These are phyloP conservation scores for Alternaria atra DNA, from an alignment of 2,329 filamentous ascomycete genomes.

Conservation along the genomic window DNA sequence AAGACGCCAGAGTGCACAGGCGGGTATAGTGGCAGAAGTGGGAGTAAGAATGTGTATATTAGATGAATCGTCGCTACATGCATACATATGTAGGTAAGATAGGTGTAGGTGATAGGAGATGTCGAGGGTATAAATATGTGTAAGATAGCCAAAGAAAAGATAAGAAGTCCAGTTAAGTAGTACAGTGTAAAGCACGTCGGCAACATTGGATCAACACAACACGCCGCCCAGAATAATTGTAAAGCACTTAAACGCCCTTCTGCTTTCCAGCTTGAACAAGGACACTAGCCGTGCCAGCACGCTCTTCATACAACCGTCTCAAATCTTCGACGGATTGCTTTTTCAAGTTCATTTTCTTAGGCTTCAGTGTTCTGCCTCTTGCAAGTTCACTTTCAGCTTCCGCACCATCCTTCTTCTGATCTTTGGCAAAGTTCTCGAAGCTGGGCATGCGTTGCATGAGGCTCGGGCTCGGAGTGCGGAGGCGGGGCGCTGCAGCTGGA, in stretches of 20 bases:
- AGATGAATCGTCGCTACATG: background rate
- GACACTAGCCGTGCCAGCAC: conserved; percentile 52
- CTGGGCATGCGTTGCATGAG: conserved; percentile 58
- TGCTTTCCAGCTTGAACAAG: conserved; percentile 30
- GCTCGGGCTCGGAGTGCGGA: conserved; percentile 51
- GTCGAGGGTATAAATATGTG: background rate
- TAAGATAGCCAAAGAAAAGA: background rate
- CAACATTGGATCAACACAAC: background rate
- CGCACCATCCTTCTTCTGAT: conserved; percentile 18
- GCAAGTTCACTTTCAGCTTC: conserved; percentile 17
- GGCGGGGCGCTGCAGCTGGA: conserved; percentile 33
- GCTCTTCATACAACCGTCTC: conserved; percentile 58
- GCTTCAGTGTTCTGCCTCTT: conserved; percentile 34
- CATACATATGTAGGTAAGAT: background rate
- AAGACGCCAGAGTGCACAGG: background rate
- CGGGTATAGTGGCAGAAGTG: background rate
- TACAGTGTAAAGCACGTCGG: background rate
- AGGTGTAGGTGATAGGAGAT: background rate
- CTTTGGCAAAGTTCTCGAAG: conserved; percentile 46
- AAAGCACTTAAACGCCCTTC: conserved; percentile 5
- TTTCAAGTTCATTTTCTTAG: conserved; percentile 52
- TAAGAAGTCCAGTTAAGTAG: background rate
- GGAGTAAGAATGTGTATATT: background rate
- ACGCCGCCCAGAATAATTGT: background rate
- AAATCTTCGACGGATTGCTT: conserved; percentile 60